phyloP scores from a whole-genome alignment of 2,329 filamentous ascomycete genomes.

The Sodiomyces alkalinus region DNA sequence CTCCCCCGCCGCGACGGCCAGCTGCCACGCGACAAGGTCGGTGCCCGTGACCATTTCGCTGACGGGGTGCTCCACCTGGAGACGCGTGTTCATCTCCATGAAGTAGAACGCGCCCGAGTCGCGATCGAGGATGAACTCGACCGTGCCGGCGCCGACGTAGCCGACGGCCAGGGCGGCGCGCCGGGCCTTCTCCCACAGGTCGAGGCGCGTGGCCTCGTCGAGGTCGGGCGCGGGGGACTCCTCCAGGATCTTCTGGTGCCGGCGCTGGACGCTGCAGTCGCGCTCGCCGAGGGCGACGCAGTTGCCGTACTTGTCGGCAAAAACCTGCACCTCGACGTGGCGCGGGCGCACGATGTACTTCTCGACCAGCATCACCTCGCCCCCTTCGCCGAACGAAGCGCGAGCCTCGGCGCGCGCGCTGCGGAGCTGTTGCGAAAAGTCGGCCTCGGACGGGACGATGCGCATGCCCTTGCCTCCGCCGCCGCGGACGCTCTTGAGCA shows the following conservation, averaged over 20 bases:
- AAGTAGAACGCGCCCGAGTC: conserved; percentile 69
- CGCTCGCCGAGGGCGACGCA: conserved; percentile 76
- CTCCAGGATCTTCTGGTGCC: conserved; percentile 85
- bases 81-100: conserved; percentile 71
- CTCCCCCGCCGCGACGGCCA: conserved; percentile 53
- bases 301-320: conserved; percentile 66
- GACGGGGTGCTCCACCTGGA: conserved; percentile 95
- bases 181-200: conserved; percentile 51
- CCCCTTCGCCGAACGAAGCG: conserved; percentile 65
- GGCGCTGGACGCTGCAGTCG: conserved; percentile 74
- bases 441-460: conserved; percentile 51
- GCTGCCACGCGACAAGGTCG: conserved; percentile 88
- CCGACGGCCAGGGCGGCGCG: conserved; percentile 57
- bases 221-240: conserved; percentile 68
- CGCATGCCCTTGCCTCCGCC: conserved; percentile 79
- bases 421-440: conserved; percentile 55
- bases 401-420: conserved; percentile 62
- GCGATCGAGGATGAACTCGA: conserved; percentile 83
- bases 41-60: conserved; percentile 56
- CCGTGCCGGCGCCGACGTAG: conserved; percentile 82
- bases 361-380: conserved; percentile 73
- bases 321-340: conserved; percentile 84
- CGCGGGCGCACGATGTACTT: conserved; percentile 64
- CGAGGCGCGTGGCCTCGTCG: conserved; percentile 38
- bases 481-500: conserved; percentile 67